Percentiles rank a stretch among this genome's conserved stretches.
Conservation (phyloP, 2,329 filamentous ascomycete species). For the Verticillium klebahnii region DNA sequence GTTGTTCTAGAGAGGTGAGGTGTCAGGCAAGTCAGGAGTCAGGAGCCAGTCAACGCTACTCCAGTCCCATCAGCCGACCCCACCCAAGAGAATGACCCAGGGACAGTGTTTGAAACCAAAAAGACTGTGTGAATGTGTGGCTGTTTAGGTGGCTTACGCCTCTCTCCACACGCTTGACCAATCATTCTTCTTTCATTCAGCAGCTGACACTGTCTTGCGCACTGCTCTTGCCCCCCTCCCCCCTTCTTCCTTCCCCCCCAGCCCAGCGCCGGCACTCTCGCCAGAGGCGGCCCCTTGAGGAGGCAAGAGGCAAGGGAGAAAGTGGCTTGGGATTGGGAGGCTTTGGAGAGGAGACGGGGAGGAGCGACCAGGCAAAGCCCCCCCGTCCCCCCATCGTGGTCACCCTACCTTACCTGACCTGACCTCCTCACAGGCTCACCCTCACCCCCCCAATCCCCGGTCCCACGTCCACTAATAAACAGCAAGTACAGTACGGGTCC, state of each 20-base stretch:
- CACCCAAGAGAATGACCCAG: neutral
- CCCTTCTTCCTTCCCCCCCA: neutral
- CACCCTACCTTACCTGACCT: neutral
- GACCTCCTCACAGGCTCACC: neutral
- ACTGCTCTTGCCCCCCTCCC: neutral
- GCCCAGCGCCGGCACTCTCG: neutral
- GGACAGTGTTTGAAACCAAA: neutral
- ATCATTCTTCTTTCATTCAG: neutral
- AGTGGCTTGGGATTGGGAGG: constrained; percentile 27
- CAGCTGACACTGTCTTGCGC: neutral
- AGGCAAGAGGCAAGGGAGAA: constrained; percentile 15
- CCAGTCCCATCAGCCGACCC: neutral
- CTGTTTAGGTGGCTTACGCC: neutral
- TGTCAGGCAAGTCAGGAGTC: neutral
- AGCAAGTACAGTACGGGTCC: neutral
- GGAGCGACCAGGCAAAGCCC: neutral
- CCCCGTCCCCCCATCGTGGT: neutral
- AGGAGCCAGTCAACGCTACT: neutral
- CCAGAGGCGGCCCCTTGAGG: neutral
- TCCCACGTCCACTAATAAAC: neutral
- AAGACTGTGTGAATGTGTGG: neutral
- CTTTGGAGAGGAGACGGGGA: neutral
- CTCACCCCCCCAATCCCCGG: neutral
- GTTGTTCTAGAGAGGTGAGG: neutral
- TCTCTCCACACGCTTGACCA: neutral